phyloP scores from a whole-genome alignment of 164 flowering plant species.

The Vitis labrusca region DNA sequence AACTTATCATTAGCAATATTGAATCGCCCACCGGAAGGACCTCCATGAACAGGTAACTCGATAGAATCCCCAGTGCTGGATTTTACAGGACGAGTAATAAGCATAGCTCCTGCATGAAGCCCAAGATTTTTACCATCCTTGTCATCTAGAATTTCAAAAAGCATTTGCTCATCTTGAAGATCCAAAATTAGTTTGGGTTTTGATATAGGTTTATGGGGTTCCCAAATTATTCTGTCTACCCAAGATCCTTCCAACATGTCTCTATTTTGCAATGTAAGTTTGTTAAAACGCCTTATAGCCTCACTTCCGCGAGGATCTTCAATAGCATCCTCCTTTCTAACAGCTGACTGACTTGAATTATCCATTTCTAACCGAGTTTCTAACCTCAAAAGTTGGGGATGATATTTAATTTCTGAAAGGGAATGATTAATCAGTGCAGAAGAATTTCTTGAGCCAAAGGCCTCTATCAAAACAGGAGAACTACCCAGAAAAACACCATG shows the following conservation, averaged over 20 bases:
- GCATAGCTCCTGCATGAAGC: conserved; percentile 92
- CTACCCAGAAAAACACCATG: conserved; percentile 24
- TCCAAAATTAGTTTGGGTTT: conserved; percentile 86
- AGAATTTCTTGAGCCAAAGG: conserved; percentile 55
- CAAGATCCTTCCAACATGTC: conserved; percentile 80
- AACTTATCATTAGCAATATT: conserved; percentile 89
- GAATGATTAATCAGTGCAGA: conserved; percentile 16
- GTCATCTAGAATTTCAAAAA: conserved; percentile 77
- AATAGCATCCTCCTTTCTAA: conserved; percentile 22
- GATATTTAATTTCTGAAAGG: conserved; percentile 32
- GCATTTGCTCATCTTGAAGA: conserved; percentile 96
- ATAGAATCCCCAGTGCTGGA: conserved; percentile 42
- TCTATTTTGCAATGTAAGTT: conserved; percentile 55
- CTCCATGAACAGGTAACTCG: conserved; percentile 60
- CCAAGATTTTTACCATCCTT: conserved; percentile 52
- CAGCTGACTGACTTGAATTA: conserved; percentile 22
- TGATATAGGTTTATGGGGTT: conserved; percentile 33
- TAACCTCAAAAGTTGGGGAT: conserved; percentile 87
- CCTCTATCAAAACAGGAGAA: conserved; percentile 44
- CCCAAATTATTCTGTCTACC: conserved; percentile 86
- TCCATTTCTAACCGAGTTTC: conserved; percentile 49
- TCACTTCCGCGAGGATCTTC: conserved; percentile 35
- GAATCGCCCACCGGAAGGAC: conserved; percentile 52
- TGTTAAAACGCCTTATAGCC: conserved; percentile 41
- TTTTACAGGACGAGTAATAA: conserved; percentile 54